Conservation (phyloP, 2,329 filamentous ascomycete species). For the Teratosphaeria gauchensis region DNA sequence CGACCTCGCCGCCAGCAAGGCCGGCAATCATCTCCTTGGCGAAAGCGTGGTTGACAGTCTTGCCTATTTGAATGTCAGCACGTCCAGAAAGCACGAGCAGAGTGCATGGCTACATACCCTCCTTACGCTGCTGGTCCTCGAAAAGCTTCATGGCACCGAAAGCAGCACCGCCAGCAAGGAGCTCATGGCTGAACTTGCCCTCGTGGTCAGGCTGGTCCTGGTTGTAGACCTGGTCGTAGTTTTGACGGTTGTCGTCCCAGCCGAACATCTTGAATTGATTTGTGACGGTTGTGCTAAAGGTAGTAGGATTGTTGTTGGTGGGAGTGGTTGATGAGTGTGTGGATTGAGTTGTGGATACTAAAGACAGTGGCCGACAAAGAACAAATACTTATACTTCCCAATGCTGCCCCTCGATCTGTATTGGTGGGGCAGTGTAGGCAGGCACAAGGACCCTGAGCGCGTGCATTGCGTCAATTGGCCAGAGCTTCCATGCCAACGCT, state of each 20-base stretch:
- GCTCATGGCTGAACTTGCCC: conserved; percentile 59
- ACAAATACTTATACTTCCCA: not conserved
- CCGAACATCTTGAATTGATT: conserved; percentile 33
- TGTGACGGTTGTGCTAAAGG: not conserved
- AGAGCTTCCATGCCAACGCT: not conserved
- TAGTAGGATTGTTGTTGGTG: not conserved
- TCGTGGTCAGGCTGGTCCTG: conserved; percentile 44
- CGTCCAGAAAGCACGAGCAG: not conserved
- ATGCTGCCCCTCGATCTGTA: not conserved
- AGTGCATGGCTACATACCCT: conserved; percentile 34
- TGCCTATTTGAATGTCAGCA: conserved; percentile 41
- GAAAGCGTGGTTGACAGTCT: conserved; percentile 60
- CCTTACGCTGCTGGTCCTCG: conserved; percentile 62
- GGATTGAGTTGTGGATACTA: not conserved
- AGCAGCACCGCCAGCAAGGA: conserved; percentile 64
- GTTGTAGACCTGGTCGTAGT: conserved; percentile 48
- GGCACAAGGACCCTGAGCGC: not conserved
- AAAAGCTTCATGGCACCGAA: conserved; percentile 74
- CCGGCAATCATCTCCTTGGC: conserved; percentile 70
- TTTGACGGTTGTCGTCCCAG: conserved; percentile 41
- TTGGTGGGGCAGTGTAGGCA: not conserved
- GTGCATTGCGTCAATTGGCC: not conserved
- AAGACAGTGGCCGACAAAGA: not conserved
- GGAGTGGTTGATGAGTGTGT: not conserved
- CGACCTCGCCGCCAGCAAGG: conserved; percentile 63